Base-by-base conservation (phyloP, 306 rosid genomes). In the Vicia faba region DNA sequence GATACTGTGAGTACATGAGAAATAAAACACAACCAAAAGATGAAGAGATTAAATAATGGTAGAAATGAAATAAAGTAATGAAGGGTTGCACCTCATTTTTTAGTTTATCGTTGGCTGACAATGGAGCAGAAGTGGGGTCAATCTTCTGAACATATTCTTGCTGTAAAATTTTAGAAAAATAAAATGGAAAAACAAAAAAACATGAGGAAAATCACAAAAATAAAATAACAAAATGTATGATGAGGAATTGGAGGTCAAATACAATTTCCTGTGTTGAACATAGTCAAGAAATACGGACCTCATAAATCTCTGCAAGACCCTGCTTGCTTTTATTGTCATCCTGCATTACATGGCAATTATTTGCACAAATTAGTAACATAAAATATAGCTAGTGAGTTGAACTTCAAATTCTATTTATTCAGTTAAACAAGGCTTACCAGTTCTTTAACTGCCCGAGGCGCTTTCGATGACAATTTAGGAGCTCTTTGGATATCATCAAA, bases 281-380 rank as follows among this genome's bases (percentile, higher is more conserved):
- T 39, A 70, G 66, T 67, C 55, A 73, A 70, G 76, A 61, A 75
- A 74, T 58, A 72, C 88, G 11, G n/a, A 93, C 99, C 99, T 90
- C 99, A 7, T 90, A 90, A 65, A 90, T 50, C 39, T 90, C 96
- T 49, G 86, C 96, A 68, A 93, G 89, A 64, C 99, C 97, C 73
- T 82, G 80, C 87, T 88, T 85, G 90, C 88, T 93, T 82, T 88
- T 93, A 78, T 78, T 90, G 68, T 93, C 97, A 53, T 93, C 96
- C 99, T 93, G 87, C 60, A 75, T 40, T 66, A 55, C 62, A 45
- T 11, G 50, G 13, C 50, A 57, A 76, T 64, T 15, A 64, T 2
- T 40, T 74, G 66, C 31, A 51, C 36, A 53, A 71, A 75, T 74
- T 39, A 79, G 57, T 46, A 41, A 49, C 29, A 57, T 11, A 11